A percentile compares a stretch with the other conserved stretches of the same genome.
Evolutionary conservation across 768 basidiomycete species (phyloP).

Genomic region (Amylocystis lapponica): DNA sequence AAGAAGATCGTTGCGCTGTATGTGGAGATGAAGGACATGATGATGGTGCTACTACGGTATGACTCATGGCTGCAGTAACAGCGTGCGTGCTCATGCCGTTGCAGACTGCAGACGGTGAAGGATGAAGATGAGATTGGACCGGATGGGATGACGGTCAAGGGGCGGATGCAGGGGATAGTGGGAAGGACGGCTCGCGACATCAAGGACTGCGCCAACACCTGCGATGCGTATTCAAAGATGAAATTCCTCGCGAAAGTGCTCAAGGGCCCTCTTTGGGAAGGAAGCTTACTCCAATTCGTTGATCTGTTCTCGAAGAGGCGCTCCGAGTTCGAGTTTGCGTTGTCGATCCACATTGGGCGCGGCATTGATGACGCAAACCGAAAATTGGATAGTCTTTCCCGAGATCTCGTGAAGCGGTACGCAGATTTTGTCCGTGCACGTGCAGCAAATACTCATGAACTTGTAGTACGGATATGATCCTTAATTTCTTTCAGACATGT

Average conservation of each 20-base stretch:
- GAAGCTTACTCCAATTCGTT: conserved; percentile 16
- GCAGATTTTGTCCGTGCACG: too few species aligned
- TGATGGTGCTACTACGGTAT: conserved; percentile 40
- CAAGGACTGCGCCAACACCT: conserved; percentile 26
- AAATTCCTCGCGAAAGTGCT: conserved; percentile 23
- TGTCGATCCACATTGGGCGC: conserved; percentile 22
- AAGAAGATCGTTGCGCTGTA: conserved; percentile 41
- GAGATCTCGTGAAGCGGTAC: too few species aligned
- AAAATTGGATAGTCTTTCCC: conserved; percentile 12
- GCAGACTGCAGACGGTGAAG: conserved; percentile 26
- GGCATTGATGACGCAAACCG: conserved; percentile 16
- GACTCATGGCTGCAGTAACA: conserved; percentile 8
- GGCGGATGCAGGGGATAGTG: conserved; percentile 27
- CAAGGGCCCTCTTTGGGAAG: conserved; percentile 23
- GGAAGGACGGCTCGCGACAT: conserved; percentile 25
- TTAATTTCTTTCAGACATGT: conserved; percentile 32
- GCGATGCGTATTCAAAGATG: conserved; percentile 29
- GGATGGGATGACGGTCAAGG: conserved; percentile 29
- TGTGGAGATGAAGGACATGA: conserved; percentile 46
- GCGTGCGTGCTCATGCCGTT: not conserved
- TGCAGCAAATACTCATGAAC: too few species aligned
- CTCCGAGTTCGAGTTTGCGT: conserved; percentile 23
- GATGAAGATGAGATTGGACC: conserved; percentile 24
- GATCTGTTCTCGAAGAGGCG: conserved; percentile 21
- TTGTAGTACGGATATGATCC: conserved; percentile 25